Conservation (phyloP, 495 filamentous ascomycete genomes). For the Aspergillus egyptiacus region DNA sequence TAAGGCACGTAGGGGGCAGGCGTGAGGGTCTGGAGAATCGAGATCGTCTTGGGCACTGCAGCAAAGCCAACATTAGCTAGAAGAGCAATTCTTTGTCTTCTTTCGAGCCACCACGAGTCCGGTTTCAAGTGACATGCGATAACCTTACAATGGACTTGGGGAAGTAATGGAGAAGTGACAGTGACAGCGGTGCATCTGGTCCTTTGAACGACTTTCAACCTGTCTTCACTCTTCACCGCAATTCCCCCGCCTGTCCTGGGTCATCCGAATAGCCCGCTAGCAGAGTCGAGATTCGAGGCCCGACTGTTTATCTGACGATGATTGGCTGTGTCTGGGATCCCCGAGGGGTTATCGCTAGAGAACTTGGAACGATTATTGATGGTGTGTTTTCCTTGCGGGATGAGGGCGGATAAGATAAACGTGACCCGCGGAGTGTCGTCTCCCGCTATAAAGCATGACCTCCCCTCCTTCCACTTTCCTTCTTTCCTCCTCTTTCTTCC, state of each 20-base stretch:
- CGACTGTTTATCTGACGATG: not conserved
- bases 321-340: not conserved
- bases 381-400: not conserved
- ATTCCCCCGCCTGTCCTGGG: conserved; percentile 2
- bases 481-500: conserved; percentile 4
- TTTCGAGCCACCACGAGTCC: not conserved
- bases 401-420: conserved; percentile 9
- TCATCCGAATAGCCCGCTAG: conserved; percentile 1
- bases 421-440: conserved; percentile 8
- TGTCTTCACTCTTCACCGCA: conserved; percentile 10
- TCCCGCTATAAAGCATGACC: conserved; percentile 14
- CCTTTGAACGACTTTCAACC: too few species aligned
- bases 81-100: not conserved
- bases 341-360: too few species aligned
- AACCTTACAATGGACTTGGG: conserved; percentile 2
- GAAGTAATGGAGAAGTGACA: conserved; percentile 1
- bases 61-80: not conserved
- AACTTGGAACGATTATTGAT: not conserved
- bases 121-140: conserved; percentile 3
- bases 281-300: not conserved
- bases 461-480: conserved; percentile 1
- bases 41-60: not conserved
- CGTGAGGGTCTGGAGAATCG: not conserved
- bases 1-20: conserved; percentile 2
- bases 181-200: conserved; percentile 1